These are phyloP conservation scores for Lipomyces anomalus DNA, from an alignment of 805 yeast species.

Conservation along the genomic window DNA sequence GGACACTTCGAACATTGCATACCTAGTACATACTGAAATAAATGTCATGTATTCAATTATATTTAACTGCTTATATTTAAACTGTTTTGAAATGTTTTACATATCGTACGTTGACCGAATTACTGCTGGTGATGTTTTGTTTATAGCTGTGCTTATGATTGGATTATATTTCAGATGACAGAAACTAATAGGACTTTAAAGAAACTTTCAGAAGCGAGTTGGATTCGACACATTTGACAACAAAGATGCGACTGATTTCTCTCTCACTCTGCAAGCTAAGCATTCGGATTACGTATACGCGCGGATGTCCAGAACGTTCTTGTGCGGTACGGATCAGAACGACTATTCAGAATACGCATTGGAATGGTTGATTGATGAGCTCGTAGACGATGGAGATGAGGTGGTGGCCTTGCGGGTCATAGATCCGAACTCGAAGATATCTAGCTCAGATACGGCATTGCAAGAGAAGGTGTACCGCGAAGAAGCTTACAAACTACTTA, in stretches of 20 bases:
- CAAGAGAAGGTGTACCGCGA: slow-evolving; percentile 30
- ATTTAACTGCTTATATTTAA: too few species aligned
- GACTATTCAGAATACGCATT: slow-evolving; percentile 41
- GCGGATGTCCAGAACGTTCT: slow-evolving; percentile 39
- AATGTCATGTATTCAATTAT: too few species aligned
- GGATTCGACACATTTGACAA: slow-evolving; percentile 42
- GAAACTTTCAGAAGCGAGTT: slow-evolving; percentile 33
- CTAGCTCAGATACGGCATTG: slow-evolving; percentile 21
- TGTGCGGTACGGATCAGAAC: slow-evolving; percentile 42
- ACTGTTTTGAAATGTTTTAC: too few species aligned
- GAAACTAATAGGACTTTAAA: too few species aligned
- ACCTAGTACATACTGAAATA: too few species aligned
- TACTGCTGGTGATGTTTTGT: too few species aligned
- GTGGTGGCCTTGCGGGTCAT: slow-evolving; percentile 42
- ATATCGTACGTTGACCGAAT: too few species aligned
- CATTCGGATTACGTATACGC: slow-evolving; percentile 36
- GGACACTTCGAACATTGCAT: too few species aligned
- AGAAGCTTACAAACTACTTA: slow-evolving; percentile 35
- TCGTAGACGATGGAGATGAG: slow-evolving; percentile 43
- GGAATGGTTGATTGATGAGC: slow-evolving; percentile 43
- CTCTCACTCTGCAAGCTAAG: slow-evolving; percentile 38
- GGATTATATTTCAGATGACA: too few species aligned
- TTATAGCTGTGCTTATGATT: too few species aligned
- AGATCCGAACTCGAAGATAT: slow-evolving; percentile 31
- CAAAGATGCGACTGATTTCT: slow-evolving; percentile 32